Base-by-base conservation (phyloP, 257 asterid genomes). In the Gentiana macrophylla region DNA sequence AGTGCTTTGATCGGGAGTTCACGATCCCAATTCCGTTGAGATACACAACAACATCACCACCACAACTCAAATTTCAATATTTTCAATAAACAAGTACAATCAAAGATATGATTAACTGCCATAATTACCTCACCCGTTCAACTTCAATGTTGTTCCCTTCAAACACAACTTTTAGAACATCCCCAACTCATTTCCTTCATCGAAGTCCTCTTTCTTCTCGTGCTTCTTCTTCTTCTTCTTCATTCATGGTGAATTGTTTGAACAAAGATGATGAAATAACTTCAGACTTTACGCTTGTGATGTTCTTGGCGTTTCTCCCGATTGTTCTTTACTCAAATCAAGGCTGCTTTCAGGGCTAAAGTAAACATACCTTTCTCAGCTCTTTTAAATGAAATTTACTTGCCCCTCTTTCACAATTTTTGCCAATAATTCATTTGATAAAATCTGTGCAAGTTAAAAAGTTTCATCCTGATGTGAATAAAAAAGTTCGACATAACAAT, bases 401-500 rank as follows among this genome's bases (percentile, higher is more conserved):
- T 5, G 1, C 2, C 46, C 5, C 46, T 41, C 5, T 10, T 41
- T 24, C 24, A 24, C 24, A 24, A 24, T 24, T 24, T 24, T 24
- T 24, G 24, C 24, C 24, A 24, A 24, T 24, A 24, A 24, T 24
- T 55, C 9, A 32, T n/a, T 52, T 4, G 2, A n/a, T 50, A 0
- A n/a, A 48, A 47, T 43, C 50, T 15, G 0, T 53, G 13, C 68
- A 90, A 94, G 96, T 84, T 47, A 86, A 86, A 67, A 79, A 82
- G 79, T 90, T 74, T 51, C 96, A 90, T 70, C 96, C 96, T 44
- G 98, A 90, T 76, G 90, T 84, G 70, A 82, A 56, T 35, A 82
- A 68, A 52, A 61, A 63, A 68, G 59, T 55, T 82, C 96, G 94
- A 90, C 68, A 47, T 62, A 15, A 84, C 80, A 89, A 82, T 86